A percentile compares a stretch with the other conserved stretches of the same genome.
phyloP scores from a whole-genome alignment of 2,329 filamentous ascomycete species.

The Aquanectria penicillioides region DNA sequence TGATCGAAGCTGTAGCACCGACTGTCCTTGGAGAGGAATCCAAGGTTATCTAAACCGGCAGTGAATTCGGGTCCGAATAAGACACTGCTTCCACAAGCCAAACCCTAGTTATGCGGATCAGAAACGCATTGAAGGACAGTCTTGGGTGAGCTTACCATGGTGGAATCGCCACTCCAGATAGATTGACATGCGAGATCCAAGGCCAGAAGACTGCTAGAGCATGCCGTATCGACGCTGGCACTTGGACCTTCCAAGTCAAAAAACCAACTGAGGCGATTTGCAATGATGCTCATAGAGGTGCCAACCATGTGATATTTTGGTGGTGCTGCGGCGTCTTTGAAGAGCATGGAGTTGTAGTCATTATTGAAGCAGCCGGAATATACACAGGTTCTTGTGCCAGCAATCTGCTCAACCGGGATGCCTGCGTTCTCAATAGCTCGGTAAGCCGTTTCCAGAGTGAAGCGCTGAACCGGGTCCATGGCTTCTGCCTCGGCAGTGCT shows the following conservation, averaged over 20 bases:
- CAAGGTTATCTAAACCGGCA: conserved; percentile 50
- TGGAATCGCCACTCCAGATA: conserved; percentile 51
- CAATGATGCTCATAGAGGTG: conserved; percentile 47
- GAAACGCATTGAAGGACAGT: too few species aligned
- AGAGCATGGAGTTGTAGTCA: conserved; percentile 47
- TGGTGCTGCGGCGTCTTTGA: conserved; percentile 43
- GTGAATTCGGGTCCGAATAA: conserved; percentile 30
- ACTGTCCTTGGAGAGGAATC: conserved; percentile 51
- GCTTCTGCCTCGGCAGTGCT: neutral
- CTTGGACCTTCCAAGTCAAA: conserved; percentile 38
- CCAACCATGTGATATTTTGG: conserved; percentile 39
- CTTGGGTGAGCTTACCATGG: neutral
- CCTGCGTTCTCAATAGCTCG: conserved; percentile 50
- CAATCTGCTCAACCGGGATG: conserved; percentile 42
- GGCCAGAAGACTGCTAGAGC: conserved; percentile 29
- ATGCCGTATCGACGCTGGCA: conserved; percentile 31
- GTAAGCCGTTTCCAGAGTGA: conserved; percentile 48
- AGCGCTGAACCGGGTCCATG: conserved; percentile 51
- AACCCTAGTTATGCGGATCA: conserved; percentile 41
- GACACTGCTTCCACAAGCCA: conserved; percentile 33
- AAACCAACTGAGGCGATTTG: conserved; percentile 54
- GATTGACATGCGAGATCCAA: conserved; percentile 41
- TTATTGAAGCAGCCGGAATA: conserved; percentile 51
- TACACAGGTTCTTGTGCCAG: conserved; percentile 45
- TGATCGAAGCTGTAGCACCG: conserved; percentile 45